phyloP scores from a whole-genome alignment of 2,329 filamentous ascomycete species.

The Lasiodiplodia citricola region DNA sequence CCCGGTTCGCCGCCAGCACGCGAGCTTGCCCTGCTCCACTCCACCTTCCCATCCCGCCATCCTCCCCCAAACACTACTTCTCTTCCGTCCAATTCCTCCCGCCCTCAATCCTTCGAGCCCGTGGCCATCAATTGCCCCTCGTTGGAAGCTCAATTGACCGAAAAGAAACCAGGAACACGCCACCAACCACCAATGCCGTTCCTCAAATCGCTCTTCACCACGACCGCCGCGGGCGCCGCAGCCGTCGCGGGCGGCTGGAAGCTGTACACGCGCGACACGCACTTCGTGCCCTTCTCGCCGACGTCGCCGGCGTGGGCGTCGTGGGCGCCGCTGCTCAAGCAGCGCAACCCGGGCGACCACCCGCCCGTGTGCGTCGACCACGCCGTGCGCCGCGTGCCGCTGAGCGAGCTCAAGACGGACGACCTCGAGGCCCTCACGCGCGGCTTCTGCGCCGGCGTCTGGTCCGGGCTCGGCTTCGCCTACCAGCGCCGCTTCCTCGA shows the following conservation, averaged over 20 bases:
- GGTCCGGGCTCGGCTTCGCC: conserved; percentile 44
- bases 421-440: conserved; percentile 41
- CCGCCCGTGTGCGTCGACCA: conserved; percentile 44
- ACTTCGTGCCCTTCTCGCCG: conserved; percentile 41
- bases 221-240: conserved; percentile 10
- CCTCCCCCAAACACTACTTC: background rate
- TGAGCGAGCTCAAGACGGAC: conserved; percentile 39
- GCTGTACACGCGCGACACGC: conserved; percentile 42
- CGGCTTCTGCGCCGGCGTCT: conserved; percentile 46
- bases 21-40: background rate
- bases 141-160: background rate
- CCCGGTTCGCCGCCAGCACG: background rate
- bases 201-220: conserved; percentile 20
- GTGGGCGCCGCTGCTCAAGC: conserved; percentile 28
- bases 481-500: conserved; percentile 43
- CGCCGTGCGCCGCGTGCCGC: conserved; percentile 42
- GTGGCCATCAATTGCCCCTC: background rate
- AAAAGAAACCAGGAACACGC: background rate
- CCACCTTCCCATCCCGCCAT: background rate
- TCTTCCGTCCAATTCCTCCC: background rate
- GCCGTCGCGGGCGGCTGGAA: conserved; percentile 37
- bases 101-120: background rate
- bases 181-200: conserved; percentile 7
- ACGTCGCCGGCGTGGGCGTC: conserved; percentile 36
- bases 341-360: conserved; percentile 43